Evolutionary conservation across 2,329 filamentous ascomycete species (phyloP).

Genomic region (Calonectria hongkongensis): DNA sequence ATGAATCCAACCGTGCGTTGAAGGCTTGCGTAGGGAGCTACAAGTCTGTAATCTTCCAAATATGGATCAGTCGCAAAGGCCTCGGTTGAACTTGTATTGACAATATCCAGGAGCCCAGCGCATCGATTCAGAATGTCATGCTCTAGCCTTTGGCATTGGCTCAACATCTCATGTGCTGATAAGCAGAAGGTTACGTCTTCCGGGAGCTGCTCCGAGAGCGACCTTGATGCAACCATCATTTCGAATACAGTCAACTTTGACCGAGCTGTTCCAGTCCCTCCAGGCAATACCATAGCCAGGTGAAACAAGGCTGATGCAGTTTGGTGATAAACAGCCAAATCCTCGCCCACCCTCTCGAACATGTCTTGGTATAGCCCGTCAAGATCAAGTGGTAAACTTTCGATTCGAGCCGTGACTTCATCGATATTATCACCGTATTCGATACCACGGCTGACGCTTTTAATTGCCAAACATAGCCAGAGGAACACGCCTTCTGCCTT

Average conservation of each 20-base stretch:
- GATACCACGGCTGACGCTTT: slow-evolving; percentile 15
- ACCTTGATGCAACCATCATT: slow-evolving; percentile 8
- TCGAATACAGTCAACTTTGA: neutral
- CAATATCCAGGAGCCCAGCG: slow-evolving; percentile 1
- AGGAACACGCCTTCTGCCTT: slow-evolving; percentile 34
- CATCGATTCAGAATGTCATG: neutral
- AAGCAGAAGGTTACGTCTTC: neutral
- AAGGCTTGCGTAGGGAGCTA: too few species aligned
- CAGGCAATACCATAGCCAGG: neutral
- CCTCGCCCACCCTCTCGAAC: slow-evolving; percentile 29
- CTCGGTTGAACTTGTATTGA: fast-evolving
- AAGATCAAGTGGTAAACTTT: slow-evolving; percentile 1
- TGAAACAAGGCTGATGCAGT: neutral
- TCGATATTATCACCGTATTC: neutral
- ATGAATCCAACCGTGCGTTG: neutral
- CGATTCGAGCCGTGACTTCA: slow-evolving; percentile 3
- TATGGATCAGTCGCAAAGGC: neutral
- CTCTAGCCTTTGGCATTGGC: neutral
- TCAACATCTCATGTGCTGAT: neutral
- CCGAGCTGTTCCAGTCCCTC: neutral
- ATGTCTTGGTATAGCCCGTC: slow-evolving; percentile 28
- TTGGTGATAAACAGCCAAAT: slow-evolving; percentile 15
- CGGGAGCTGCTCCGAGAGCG: neutral
- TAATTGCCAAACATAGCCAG: slow-evolving; percentile 20
- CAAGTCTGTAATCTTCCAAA: neutral